Evolutionary conservation across 2,329 filamentous ascomycete genomes (phyloP).

Genomic region (Cucurbitaria berberidis): DNA sequence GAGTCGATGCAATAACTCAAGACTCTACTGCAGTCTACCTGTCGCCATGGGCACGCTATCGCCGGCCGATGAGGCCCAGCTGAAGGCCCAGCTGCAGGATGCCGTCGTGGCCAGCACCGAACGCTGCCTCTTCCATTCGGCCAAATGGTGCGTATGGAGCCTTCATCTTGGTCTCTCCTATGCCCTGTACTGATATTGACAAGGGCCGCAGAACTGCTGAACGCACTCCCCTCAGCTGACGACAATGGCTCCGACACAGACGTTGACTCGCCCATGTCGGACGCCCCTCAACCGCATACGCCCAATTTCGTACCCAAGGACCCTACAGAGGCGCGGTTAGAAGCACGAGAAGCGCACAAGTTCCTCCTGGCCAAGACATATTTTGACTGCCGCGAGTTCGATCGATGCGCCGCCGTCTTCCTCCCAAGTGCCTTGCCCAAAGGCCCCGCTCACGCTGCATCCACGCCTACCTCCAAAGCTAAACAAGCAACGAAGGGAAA

Average conservation of each 20-base stretch:
- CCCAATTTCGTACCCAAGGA: slow-evolving; percentile 63
- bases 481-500: slow-evolving; percentile 65
- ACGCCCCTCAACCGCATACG: slow-evolving; percentile 53
- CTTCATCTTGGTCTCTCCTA: background rate
- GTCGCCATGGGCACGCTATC: slow-evolving; percentile 39
- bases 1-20: too few species aligned
- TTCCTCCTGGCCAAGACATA: slow-evolving; percentile 92
- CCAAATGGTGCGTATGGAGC: slow-evolving; percentile 76
- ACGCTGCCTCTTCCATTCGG: slow-evolving; percentile 90
- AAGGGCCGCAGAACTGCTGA: slow-evolving; percentile 94
- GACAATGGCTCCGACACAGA: slow-evolving; percentile 65
- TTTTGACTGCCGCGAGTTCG: slow-evolving; percentile 94
- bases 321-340: slow-evolving; percentile 74
- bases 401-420: slow-evolving; percentile 89
- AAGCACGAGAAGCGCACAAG: slow-evolving; percentile 78
- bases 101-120: slow-evolving; percentile 92
- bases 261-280: slow-evolving; percentile 64
- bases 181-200: slow-evolving; percentile 34
- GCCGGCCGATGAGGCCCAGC: slow-evolving; percentile 58
- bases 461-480: slow-evolving; percentile 40
- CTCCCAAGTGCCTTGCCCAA: slow-evolving; percentile 80
- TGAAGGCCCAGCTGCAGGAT: slow-evolving; percentile 78
- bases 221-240: slow-evolving; percentile 71
- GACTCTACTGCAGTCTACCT: too few species aligned
- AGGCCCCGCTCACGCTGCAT: slow-evolving; percentile 62